Evolutionary conservation across 169 alveolate species (phyloP), one percentile per base, ranked within the genome.

Genomic region (Plasmodium reichenowi): DNA sequence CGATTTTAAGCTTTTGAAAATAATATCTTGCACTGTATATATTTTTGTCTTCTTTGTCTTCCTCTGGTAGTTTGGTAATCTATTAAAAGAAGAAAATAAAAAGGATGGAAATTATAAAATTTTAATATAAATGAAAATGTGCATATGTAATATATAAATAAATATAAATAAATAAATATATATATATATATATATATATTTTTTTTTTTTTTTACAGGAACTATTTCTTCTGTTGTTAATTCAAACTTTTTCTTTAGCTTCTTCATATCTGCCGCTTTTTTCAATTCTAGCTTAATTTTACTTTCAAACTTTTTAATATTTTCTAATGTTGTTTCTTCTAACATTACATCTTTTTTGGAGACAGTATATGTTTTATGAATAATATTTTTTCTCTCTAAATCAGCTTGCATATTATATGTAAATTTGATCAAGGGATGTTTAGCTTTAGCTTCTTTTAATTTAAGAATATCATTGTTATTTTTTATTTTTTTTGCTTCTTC

Each of bases 351-450:
- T 72, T 94, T 94, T 63, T 89, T 88, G 4, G 95, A 90, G 29
- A 94, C 86, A 9, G 92, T 52, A 66, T 89, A 94, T 52, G 95
- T 92, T 52, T 94, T 78, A 43, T 92, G 95, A 38, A 94, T 88
- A 93, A 92, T 83, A 70, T 87, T 67, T 68, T 97, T 76, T n/a
- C 97, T 87, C 22, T 95, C 97, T 58, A 93, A 56, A 67, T 95
- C 97, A 45, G 93, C 95, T 29, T 95, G 97, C 68, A 93, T 74
- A 88, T 95, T 95, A 73, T 95, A 95, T 13, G 89, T 88, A 67
- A 83, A 95, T 60, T 95, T 95, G 54, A 95, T 76, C 17, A 94
- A 93, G 3, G 97, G 97, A 38, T 95, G 97, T 45, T 97, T 60
- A 7, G 93, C 90, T 22, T 93, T 75, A 63, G 93, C 97, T 66